Evolutionary conservation across 768 basidiomycete genomes (phyloP).

Genomic region (Termitomyces eurrhizus): DNA sequence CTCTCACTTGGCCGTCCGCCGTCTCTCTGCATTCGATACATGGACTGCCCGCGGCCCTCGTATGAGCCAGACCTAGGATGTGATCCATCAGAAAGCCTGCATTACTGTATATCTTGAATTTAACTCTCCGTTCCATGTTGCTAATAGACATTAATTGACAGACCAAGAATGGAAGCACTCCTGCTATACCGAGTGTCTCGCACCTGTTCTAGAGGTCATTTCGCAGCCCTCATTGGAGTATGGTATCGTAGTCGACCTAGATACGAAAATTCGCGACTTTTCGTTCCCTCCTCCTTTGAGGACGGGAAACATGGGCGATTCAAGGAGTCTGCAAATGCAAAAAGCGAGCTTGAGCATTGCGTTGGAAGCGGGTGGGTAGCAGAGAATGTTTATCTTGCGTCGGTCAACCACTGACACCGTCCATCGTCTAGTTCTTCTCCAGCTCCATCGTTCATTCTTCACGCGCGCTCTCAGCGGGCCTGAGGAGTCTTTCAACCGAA

Average conservation of each 20-base stretch:
- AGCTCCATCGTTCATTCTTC: conserved; percentile 66
- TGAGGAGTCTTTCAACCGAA: conserved; percentile 56
- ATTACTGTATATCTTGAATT: conserved; percentile 33
- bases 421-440: conserved; percentile 48
- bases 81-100: conserved; percentile 33
- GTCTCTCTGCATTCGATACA: conserved; percentile 55
- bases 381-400: not conserved
- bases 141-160: conserved; percentile 20
- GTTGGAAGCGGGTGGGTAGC: conserved; percentile 53
- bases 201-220: conserved; percentile 56
- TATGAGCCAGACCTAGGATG: conserved; percentile 38
- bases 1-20: conserved; percentile 68
- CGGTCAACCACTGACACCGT: not conserved
- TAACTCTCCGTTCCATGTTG: not conserved
- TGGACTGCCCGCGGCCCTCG: conserved; percentile 51
- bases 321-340: conserved; percentile 52
- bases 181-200: conserved; percentile 55
- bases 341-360: conserved; percentile 55
- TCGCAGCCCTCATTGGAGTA: conserved; percentile 52
- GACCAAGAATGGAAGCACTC: conserved; percentile 72
- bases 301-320: conserved; percentile 32
- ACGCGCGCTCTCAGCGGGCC: conserved; percentile 56
- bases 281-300: conserved; percentile 47
- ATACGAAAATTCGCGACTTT: conserved; percentile 59
- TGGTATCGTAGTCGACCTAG: conserved; percentile 49